phyloP scores from a whole-genome alignment of 768 basidiomycete genomes.

The Naganishia vishniacii region DNA sequence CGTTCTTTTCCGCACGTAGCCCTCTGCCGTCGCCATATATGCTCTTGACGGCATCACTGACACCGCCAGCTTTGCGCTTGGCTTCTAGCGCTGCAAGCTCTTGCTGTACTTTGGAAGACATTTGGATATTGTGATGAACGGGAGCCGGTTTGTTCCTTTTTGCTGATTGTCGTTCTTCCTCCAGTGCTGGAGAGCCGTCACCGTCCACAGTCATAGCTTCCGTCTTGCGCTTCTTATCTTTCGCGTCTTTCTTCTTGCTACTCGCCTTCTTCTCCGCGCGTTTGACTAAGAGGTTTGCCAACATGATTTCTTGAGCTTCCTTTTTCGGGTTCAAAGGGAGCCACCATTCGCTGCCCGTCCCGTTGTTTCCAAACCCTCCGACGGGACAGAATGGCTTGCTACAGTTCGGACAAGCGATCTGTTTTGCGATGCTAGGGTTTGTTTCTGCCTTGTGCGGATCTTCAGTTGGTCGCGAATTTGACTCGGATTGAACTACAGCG shows the following conservation, averaged over 20 bases:
- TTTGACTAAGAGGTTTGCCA: constrained; percentile 29
- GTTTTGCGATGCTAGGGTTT: constrained; percentile 41
- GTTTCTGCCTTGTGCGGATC: constrained; percentile 37
- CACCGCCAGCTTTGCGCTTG: constrained; percentile 25
- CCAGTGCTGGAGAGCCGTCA: neutral
- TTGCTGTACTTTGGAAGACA: constrained; percentile 23
- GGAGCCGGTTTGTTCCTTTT: constrained; percentile 12
- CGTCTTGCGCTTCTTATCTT: constrained; percentile 28
- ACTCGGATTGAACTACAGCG: constrained; percentile 55
- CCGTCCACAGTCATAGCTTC: neutral
- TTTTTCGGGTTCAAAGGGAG: constrained; percentile 41
- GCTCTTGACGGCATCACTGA: constrained; percentile 25
- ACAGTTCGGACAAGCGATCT: constrained; percentile 35
- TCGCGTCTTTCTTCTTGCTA: constrained; percentile 13
- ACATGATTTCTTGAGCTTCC: constrained; percentile 35
- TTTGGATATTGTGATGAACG: neutral
- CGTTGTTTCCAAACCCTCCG: constrained; percentile 63
- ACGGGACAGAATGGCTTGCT: constrained; percentile 66
- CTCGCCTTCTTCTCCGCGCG: constrained; percentile 23
- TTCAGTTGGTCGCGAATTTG: constrained; percentile 36
- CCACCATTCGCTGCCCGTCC: constrained; percentile 49
- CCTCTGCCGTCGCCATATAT: constrained; percentile 25
- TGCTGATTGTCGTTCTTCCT: neutral
- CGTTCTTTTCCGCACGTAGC: constrained; percentile 20
- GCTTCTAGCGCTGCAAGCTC: constrained; percentile 24